Conservation (phyloP, 2,329 filamentous ascomycete species). For the Penicillium brasilianum region DNA sequence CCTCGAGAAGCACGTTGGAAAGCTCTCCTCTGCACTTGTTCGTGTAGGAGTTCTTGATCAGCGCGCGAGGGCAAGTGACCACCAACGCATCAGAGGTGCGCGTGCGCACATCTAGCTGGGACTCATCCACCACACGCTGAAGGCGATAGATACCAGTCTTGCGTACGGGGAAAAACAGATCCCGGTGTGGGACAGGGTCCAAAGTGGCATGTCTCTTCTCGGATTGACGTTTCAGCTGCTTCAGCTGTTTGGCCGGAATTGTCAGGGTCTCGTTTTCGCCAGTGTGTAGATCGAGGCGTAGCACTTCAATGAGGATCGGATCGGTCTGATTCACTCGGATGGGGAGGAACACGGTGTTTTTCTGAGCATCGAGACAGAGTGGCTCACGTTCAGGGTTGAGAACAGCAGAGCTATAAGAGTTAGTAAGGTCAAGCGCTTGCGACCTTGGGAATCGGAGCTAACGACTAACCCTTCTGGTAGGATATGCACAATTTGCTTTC, state of each 20-base stretch:
- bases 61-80: slow-evolving; percentile 81
- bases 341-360: slow-evolving; percentile 69
- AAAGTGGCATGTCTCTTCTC: slow-evolving; percentile 61
- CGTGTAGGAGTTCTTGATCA: slow-evolving; percentile 66
- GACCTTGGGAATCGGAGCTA: background rate
- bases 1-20: slow-evolving; percentile 81
- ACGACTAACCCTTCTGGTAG: slow-evolving; percentile 78
- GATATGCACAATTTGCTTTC: slow-evolving; percentile 97
- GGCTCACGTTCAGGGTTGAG: slow-evolving; percentile 81
- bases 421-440: slow-evolving; percentile 22
- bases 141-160: slow-evolving; percentile 88
- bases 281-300: slow-evolving; percentile 83
- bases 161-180: slow-evolving; percentile 75
- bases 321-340: slow-evolving; percentile 93
- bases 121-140: slow-evolving; percentile 84
- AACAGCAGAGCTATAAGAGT: slow-evolving; percentile 69
- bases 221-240: slow-evolving; percentile 72
- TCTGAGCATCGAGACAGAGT: slow-evolving; percentile 76
- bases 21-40: slow-evolving; percentile 85
- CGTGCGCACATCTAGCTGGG: slow-evolving; percentile 88
- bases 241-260: slow-evolving; percentile 74
- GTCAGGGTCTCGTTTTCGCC: slow-evolving; percentile 79
- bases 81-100: slow-evolving; percentile 78
- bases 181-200: slow-evolving; percentile 62
- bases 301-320: slow-evolving; percentile 85